Evolutionary conservation across 345 rosid genomes (phyloP), one percentile per base, ranked within the genome.

Genomic region (Salix viminalis): DNA sequence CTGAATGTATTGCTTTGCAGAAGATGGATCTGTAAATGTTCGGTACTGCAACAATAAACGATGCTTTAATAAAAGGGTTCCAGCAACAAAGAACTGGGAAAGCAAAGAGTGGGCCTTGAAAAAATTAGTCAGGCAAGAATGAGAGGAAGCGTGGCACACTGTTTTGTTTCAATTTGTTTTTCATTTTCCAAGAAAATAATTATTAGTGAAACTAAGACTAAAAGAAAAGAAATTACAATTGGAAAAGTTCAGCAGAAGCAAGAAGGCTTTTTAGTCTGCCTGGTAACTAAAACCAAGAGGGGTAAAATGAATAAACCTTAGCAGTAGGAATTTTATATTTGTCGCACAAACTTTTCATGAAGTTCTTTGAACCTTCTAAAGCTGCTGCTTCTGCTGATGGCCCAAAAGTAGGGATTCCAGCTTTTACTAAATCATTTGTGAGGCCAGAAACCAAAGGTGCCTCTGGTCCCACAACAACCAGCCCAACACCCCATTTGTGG

Each of bases 301-400:
- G 54, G 34, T 37, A 72, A 11, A 14, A 79, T 41, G 15, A 32
- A 34, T 23, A 66, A 84, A 96, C 99, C 99, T 93, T 92, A 32
- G 98, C 97, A 6, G 99, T 96, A 80, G 99, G 98, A 83, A 96
- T 93, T 46, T 78, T 82, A 75, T 93, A 93, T 72, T 96, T 93
- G 84, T 89, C 91, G 68, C 98, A 96, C 75, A 96, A 87, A 78
- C 67, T 88, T 85, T 93, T 96, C 99, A 92, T 96, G 80, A 93
- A 93, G 84, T 90, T 85, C 84, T 96, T 96, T 69, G 99, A 96
- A 76, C 99, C 98, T 90, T 96, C 98, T 79, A 96, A 77, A 70
- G 96, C 97, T 73, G 98, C 99, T 60, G 99, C 99, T 86, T 93
- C 91, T 11, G 94, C 90, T 42, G 99, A 93, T 66, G 97, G 97